phyloP scores from a whole-genome alignment of 164 flowering plant genomes.

The Platanus orientalis region DNA sequence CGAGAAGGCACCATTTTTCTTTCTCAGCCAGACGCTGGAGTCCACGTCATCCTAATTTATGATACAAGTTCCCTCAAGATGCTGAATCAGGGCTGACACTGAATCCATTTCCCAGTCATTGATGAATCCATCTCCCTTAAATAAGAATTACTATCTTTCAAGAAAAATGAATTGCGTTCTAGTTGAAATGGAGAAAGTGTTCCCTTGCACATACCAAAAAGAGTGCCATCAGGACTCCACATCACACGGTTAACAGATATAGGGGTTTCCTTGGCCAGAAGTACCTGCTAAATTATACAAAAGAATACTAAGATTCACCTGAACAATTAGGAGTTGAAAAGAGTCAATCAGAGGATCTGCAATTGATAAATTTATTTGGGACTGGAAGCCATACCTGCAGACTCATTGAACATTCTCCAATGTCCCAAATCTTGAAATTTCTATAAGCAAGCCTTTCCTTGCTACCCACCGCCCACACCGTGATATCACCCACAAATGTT shows the following conservation, averaged over 20 bases:
- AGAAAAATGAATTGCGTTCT: too few relatives aligned
- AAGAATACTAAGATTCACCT: constrained; percentile 6
- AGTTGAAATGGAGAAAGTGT: too few relatives aligned
- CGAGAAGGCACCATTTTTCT: too few relatives aligned
- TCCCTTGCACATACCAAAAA: constrained; percentile 43
- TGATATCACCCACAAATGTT: constrained; percentile 44
- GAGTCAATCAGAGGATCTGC: not conserved
- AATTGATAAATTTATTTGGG: not conserved
- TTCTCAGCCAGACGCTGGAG: too few relatives aligned
- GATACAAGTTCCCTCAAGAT: too few relatives aligned
- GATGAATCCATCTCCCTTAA: too few relatives aligned
- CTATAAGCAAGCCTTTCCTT: constrained; percentile 39
- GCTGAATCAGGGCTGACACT: too few relatives aligned
- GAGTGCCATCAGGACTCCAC: constrained; percentile 83
- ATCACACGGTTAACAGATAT: constrained; percentile 65
- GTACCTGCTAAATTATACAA: constrained; percentile 33
- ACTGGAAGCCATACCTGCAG: constrained; percentile 44
- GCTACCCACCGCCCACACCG: constrained; percentile 42
- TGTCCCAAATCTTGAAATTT: constrained; percentile 53
- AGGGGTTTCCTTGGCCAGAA: constrained; percentile 42
- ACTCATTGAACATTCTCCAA: constrained; percentile 34
- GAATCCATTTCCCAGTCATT: too few relatives aligned
- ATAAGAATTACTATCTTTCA: too few relatives aligned
- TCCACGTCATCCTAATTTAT: too few relatives aligned
- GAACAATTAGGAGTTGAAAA: not conserved